Evolutionary conservation across 2,329 filamentous ascomycete species (phyloP).

Genomic region (Massarina eburnea): DNA sequence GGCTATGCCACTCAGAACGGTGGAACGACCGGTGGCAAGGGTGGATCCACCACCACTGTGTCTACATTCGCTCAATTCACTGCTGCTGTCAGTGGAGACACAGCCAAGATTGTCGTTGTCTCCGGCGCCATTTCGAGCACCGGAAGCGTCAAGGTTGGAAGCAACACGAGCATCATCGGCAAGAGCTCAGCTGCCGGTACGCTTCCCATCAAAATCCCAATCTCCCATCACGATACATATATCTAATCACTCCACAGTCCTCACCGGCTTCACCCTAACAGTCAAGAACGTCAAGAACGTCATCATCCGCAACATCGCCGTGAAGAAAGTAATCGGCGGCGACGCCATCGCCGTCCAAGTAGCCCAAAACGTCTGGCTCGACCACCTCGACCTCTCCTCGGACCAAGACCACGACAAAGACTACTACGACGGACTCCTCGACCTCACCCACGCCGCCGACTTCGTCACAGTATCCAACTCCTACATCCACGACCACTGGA

Average conservation of each 20-base stretch:
- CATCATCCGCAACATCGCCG: slow-evolving; percentile 59
- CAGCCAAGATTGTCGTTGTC: slow-evolving; percentile 51
- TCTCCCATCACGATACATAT: not conserved
- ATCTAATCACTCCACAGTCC: slow-evolving; percentile 22
- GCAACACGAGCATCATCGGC: slow-evolving; percentile 57
- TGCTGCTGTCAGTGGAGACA: slow-evolving; percentile 48
- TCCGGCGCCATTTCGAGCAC: slow-evolving; percentile 49
- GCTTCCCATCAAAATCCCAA: too few relatives aligned
- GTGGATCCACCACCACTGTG: slow-evolving; percentile 40
- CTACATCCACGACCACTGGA: slow-evolving; percentile 62
- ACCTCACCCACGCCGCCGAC: slow-evolving; percentile 65
- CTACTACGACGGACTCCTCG: slow-evolving; percentile 69
- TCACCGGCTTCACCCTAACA: slow-evolving; percentile 52
- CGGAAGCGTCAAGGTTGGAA: slow-evolving; percentile 45
- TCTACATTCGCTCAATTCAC: slow-evolving; percentile 43
- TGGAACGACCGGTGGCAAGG: slow-evolving; percentile 44
- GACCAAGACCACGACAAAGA: slow-evolving; percentile 65
- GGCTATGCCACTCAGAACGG: slow-evolving; percentile 40
- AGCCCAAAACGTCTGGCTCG: slow-evolving; percentile 62
- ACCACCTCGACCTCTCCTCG: slow-evolving; percentile 67
- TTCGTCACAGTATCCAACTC: slow-evolving; percentile 60
- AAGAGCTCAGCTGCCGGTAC: slow-evolving; percentile 47
- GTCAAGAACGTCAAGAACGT: slow-evolving; percentile 56
- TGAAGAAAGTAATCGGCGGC: slow-evolving; percentile 53
- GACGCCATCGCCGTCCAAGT: slow-evolving; percentile 56